Conservation (phyloP, 257 asterid species). For the Hygrophila difformis region DNA sequence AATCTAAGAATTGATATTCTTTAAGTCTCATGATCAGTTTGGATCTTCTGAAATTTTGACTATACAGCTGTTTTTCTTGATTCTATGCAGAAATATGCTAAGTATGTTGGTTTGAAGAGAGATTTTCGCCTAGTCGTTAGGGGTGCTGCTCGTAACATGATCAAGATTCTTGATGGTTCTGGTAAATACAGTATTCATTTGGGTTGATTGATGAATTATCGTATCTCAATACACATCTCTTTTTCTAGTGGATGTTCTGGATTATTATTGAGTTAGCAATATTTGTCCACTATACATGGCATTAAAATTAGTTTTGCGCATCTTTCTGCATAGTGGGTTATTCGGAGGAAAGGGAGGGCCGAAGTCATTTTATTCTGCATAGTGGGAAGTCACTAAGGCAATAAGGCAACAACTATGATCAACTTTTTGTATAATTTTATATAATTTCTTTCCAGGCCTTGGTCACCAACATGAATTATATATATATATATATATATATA, state of each 20-base stretch:
- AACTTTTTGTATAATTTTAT: too few species aligned
- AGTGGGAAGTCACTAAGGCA: too few species aligned
- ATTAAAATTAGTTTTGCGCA: background rate
- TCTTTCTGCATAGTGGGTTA: too few species aligned
- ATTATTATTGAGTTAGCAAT: conserved; percentile 1
- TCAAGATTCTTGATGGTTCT: conserved; percentile 83
- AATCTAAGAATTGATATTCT: background rate
- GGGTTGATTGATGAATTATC: background rate
- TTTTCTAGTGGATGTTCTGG: too few species aligned
- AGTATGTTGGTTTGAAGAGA: conserved; percentile 87
- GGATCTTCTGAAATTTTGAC: conserved; percentile 8
- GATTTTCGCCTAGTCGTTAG: conserved; percentile 94
- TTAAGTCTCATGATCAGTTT: conserved; percentile 10
- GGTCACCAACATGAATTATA: too few species aligned
- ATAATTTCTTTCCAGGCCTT: too few species aligned
- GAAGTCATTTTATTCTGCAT: too few species aligned
- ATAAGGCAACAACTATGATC: too few species aligned
- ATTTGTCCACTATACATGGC: conserved; percentile 9
- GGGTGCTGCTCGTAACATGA: conserved; percentile 98
- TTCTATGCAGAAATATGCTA: conserved; percentile 72
- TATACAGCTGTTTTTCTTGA: conserved; percentile 8
- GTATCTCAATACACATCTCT: too few species aligned
- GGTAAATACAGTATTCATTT: conserved; percentile 31
- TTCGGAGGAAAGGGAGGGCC: too few species aligned
- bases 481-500: too few species aligned